Conservation (phyloP, 2,329 filamentous ascomycete species). For the Cercospora sp. region DNA sequence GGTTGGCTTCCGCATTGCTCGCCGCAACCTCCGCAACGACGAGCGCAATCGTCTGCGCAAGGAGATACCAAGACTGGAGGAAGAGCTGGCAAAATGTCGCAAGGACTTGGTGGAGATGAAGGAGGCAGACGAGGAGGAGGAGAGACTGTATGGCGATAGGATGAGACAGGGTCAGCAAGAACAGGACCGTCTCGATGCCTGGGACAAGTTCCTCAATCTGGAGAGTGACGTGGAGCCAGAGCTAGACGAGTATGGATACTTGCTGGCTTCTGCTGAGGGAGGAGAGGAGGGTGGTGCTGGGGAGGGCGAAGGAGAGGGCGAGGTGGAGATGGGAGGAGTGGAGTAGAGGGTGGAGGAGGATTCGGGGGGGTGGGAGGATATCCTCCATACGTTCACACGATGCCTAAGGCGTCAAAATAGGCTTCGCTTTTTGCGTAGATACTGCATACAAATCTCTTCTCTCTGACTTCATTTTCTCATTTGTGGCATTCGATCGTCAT, state of each 20-base stretch:
- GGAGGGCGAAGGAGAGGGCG: background rate
- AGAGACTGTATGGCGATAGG: background rate
- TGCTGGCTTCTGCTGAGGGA: background rate
- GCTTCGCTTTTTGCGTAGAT: background rate
- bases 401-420: background rate
- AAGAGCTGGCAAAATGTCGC: background rate
- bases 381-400: background rate
- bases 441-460: background rate
- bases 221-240: background rate
- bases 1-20: background rate
- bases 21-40: background rate
- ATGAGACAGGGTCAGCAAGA: background rate
- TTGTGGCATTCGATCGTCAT: background rate
- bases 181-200: background rate
- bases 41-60: background rate
- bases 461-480: background rate
- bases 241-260: background rate
- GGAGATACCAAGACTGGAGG: background rate
- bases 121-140: background rate
- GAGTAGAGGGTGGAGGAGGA: background rate
- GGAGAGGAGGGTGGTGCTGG: background rate
- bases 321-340: constrained; percentile 1
- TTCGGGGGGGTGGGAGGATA: background rate
- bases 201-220: background rate
- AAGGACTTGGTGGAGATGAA: background rate